phyloP scores from a whole-genome alignment of 441 rosid genomes.

The Pelargonium cotyledonis region DNA sequence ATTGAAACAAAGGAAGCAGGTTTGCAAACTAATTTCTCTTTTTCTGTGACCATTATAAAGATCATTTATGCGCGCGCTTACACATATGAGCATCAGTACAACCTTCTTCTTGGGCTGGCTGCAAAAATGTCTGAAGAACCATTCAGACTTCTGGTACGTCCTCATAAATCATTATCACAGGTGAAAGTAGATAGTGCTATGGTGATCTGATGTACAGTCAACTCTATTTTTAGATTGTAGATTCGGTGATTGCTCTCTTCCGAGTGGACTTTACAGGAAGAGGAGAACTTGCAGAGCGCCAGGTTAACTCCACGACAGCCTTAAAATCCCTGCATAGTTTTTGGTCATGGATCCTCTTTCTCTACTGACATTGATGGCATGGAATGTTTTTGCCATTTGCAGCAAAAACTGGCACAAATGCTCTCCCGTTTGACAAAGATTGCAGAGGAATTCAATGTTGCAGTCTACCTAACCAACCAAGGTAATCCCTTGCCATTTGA shows the following conservation, averaged over 20 bases:
- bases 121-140: constrained; percentile 97
- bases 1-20: constrained; percentile 5
- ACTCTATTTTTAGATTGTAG: constrained; percentile 53
- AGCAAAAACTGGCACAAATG: constrained; percentile 97
- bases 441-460: constrained; percentile 88
- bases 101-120: constrained; percentile 87
- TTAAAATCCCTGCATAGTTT: background rate
- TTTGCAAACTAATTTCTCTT: background rate
- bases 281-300: constrained; percentile 94
- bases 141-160: constrained; percentile 64
- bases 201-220: constrained; percentile 15
- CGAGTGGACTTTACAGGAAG: constrained; percentile 89
- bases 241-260: constrained; percentile 86
- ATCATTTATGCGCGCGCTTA: constrained; percentile 86
- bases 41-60: constrained; percentile 33
- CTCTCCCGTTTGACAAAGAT: constrained; percentile 78
- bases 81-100: constrained; percentile 84
- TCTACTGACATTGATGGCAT: constrained; percentile 12
- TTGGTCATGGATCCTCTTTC: background rate
- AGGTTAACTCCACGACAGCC: constrained; percentile 34
- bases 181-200: background rate
- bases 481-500: constrained; percentile 29
- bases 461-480: constrained; percentile 89
- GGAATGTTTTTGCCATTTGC: constrained; percentile 22
- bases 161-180: background rate